A percentile compares a stretch with the other conserved stretches of the same genome.
phyloP scores from a whole-genome alignment of 305 asterid species.

The Coffea humblotiana region DNA sequence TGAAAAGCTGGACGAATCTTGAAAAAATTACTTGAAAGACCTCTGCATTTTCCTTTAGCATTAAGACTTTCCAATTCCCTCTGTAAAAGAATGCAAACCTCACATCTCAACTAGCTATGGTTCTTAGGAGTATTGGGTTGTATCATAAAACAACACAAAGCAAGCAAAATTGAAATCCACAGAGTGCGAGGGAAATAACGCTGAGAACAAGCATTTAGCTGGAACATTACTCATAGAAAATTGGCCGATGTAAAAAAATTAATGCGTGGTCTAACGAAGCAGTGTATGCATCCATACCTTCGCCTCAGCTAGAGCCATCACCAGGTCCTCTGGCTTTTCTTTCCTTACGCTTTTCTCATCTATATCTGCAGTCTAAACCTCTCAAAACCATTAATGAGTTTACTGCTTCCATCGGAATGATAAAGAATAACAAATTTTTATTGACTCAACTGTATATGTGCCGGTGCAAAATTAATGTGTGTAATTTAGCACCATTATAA shows the following conservation, averaged over 20 bases:
- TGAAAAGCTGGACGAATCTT: neutral
- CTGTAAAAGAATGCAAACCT: neutral
- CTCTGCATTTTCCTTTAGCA: neutral
- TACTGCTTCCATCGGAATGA: neutral
- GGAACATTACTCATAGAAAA: neutral
- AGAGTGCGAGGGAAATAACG: neutral
- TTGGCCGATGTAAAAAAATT: neutral
- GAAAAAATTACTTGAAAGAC: neutral
- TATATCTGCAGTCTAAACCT: slow-evolving; percentile 67
- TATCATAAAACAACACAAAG: neutral
- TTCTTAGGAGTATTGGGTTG: neutral
- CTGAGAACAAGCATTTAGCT: neutral
- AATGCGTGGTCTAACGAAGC: neutral
- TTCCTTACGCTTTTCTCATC: slow-evolving; percentile 76
- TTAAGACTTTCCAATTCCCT: neutral
- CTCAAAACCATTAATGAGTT: slow-evolving; percentile 17
- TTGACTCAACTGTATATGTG: neutral
- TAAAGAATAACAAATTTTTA: neutral
- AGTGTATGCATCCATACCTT: slow-evolving; percentile 43
- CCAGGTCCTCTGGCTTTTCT: slow-evolving; percentile 80
- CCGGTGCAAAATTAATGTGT: too few species aligned
- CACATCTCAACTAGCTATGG: neutral
- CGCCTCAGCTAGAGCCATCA: slow-evolving; percentile 78
- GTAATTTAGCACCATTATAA: neutral
- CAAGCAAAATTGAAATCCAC: neutral